Conservation (phyloP, 768 basidiomycete species). For the Scleroderma bovista region DNA sequence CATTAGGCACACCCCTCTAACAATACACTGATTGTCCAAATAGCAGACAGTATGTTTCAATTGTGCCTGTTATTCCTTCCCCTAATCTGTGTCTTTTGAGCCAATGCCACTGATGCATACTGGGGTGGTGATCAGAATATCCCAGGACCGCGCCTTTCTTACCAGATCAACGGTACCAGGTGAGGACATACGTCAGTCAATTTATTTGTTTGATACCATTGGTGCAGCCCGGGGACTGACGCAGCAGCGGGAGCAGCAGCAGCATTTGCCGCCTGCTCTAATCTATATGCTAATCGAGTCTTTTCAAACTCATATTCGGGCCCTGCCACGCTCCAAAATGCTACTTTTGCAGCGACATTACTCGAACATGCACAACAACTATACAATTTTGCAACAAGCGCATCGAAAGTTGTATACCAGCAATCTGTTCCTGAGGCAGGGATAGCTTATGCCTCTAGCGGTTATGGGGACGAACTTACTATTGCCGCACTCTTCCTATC, state of each 20-base stretch:
- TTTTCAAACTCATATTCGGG: slow-evolving; percentile 51
- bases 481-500: slow-evolving; percentile 76
- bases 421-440: slow-evolving; percentile 60
- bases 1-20: slow-evolving; percentile 80
- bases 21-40: slow-evolving; percentile 70
- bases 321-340: slow-evolving; percentile 65
- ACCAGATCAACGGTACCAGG: slow-evolving; percentile 68
- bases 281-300: slow-evolving; percentile 62
- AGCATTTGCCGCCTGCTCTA: slow-evolving; percentile 83
- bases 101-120: slow-evolving; percentile 64
- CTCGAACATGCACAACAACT: slow-evolving; percentile 70
- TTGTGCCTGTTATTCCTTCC: background rate
- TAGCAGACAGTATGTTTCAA: slow-evolving; percentile 53
- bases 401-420: slow-evolving; percentile 60
- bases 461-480: slow-evolving; percentile 67
- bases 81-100: slow-evolving; percentile 29
- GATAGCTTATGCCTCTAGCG: slow-evolving; percentile 64
- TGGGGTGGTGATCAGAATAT: slow-evolving; percentile 87
- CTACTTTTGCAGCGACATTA: slow-evolving; percentile 65
- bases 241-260: slow-evolving; percentile 79
- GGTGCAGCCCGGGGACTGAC: slow-evolving; percentile 74
- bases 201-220: background rate
- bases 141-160: slow-evolving; percentile 68
- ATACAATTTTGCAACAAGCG: slow-evolving; percentile 71
- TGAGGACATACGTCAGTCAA: slow-evolving; percentile 12